phyloP scores from a whole-genome alignment of 495 filamentous ascomycete species.

The Margaritispora aquatica region DNA sequence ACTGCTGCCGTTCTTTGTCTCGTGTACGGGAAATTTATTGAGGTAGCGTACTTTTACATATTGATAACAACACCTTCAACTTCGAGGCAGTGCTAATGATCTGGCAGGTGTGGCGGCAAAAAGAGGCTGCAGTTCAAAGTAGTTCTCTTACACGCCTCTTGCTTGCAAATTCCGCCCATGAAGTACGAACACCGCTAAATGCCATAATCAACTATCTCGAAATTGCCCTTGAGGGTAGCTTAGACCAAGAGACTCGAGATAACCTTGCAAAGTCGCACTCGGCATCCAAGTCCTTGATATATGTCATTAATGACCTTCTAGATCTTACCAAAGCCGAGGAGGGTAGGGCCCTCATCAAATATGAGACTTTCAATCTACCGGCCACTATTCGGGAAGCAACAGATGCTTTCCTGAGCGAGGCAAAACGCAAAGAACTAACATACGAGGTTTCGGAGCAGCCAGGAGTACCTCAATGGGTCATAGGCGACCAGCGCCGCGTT shows the following conservation, averaged over 20 bases:
- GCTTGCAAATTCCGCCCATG: conserved; percentile 88
- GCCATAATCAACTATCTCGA: conserved; percentile 97
- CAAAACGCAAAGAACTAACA: conserved; percentile 64
- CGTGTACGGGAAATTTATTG: conserved; percentile 72
- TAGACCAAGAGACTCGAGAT: conserved; percentile 81
- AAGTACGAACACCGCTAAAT: conserved; percentile 90
- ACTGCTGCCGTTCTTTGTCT: conserved; percentile 85
- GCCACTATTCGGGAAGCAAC: conserved; percentile 70
- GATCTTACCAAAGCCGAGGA: conserved; percentile 89
- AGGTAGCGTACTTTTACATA: conserved; percentile 7
- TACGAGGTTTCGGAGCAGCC: conserved; percentile 63
- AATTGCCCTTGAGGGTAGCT: conserved; percentile 78
- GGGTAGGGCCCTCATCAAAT: conserved; percentile 72
- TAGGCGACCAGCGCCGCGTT: conserved; percentile 74
- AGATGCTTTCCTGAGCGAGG: conserved; percentile 66
- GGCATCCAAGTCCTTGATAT: conserved; percentile 92
- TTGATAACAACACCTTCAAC: background rate
- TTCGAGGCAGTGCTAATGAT: too few species aligned
- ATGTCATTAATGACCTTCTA: conserved; percentile 92
- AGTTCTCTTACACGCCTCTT: conserved; percentile 76
- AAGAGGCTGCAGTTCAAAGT: conserved; percentile 77
- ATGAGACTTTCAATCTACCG: conserved; percentile 71
- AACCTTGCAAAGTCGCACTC: conserved; percentile 85
- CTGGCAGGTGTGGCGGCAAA: conserved; percentile 80
- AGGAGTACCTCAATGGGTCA: conserved; percentile 62